Evolutionary conservation across 2,329 filamentous ascomycete genomes (phyloP).

Genomic region (Cladosporium halotolerans): DNA sequence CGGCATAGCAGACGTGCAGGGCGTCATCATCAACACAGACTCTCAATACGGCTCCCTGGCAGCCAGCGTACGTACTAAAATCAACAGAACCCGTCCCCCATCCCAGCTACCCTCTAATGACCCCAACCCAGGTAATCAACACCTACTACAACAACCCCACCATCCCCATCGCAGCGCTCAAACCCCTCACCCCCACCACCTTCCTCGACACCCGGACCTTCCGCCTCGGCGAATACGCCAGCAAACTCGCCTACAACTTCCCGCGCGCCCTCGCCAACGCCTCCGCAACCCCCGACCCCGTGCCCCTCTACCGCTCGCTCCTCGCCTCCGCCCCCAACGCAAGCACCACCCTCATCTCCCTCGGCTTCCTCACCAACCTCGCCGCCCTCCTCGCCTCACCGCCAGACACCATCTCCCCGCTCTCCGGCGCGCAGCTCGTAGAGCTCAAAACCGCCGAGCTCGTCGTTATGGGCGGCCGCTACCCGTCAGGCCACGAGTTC

Average conservation of each 20-base stretch:
- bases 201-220: constrained; percentile 14
- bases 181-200: constrained; percentile 17
- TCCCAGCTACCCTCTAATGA: neutral
- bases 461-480: constrained; percentile 49
- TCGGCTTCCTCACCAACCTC: constrained; percentile 28
- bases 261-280: constrained; percentile 9
- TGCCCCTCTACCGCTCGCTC: constrained; percentile 12
- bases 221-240: constrained; percentile 17
- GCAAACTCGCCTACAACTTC: constrained; percentile 10
- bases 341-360: constrained; percentile 18
- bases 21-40: constrained; percentile 17
- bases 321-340: constrained; percentile 9
- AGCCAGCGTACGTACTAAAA: constrained; percentile 11
- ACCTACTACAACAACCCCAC: constrained; percentile 15
- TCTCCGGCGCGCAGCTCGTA: constrained; percentile 39
- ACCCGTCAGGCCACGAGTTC: constrained; percentile 43
- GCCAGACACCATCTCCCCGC: constrained; percentile 34
- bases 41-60: constrained; percentile 18
- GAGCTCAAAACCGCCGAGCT: constrained; percentile 43
- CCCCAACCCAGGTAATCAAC: neutral
- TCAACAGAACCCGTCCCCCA: neutral
- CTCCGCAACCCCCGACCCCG: constrained; percentile 11
- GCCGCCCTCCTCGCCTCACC: constrained; percentile 43
- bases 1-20: constrained; percentile 16
- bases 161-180: constrained; percentile 16